phyloP scores from a whole-genome alignment of 805 yeast species.

The Ogataea methylovora region DNA sequence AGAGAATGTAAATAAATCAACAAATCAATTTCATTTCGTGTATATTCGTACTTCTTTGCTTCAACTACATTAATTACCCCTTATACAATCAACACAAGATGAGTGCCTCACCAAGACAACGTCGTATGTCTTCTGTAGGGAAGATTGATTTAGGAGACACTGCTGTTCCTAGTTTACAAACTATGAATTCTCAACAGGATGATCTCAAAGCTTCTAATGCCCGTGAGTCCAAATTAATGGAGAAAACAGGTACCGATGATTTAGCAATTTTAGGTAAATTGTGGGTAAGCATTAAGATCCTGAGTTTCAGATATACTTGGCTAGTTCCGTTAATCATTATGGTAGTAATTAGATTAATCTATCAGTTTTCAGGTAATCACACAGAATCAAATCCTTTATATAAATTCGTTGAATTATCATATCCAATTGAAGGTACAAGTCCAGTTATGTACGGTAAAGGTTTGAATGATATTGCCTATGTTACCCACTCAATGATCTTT shows the following conservation, averaged over 20 bases:
- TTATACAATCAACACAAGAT: no score
- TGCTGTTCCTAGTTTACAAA: constrained; percentile 56
- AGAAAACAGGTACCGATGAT: constrained; percentile 8
- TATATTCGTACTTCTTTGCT: no score
- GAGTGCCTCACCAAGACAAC: background rate
- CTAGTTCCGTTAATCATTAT: constrained; percentile 52
- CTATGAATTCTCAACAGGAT: constrained; percentile 44
- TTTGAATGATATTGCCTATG: constrained; percentile 69
- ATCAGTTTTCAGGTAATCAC: constrained; percentile 48
- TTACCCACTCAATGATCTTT: constrained; percentile 71
- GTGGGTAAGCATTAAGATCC: constrained; percentile 50
- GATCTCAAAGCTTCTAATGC: background rate
- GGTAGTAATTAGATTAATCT: constrained; percentile 32
- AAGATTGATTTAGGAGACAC: constrained; percentile 69
- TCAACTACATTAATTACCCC: no score
- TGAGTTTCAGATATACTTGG: constrained; percentile 64
- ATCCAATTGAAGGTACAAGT: constrained; percentile 51
- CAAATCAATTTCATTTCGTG: no score
- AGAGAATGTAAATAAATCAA: no score
- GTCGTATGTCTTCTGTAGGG: constrained; percentile 58
- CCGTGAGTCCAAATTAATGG: constrained; percentile 23
- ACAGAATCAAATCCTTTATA: constrained; percentile 55
- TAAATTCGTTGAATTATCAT: constrained; percentile 58
- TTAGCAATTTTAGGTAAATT: constrained; percentile 38
- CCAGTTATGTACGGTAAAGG: constrained; percentile 77